Conservation (phyloP, 2,329 filamentous ascomycete species). For the Xylaria sp. region DNA sequence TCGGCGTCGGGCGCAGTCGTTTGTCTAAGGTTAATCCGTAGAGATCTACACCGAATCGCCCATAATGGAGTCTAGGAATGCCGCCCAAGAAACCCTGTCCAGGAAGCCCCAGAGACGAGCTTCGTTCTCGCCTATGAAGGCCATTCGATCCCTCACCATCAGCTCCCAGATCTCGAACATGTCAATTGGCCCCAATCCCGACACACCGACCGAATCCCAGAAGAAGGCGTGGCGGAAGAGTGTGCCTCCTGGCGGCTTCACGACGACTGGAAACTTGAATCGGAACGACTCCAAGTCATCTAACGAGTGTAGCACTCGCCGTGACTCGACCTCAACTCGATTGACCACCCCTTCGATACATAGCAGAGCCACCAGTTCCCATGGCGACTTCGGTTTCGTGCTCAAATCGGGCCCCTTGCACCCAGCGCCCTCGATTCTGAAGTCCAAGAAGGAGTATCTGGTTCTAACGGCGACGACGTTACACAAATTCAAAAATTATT, state of each 20-base stretch:
- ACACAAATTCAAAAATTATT: slow-evolving; percentile 45
- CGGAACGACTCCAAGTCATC: slow-evolving; percentile 31
- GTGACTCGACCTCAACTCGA: slow-evolving; percentile 29
- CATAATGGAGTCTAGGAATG: slow-evolving; percentile 27
- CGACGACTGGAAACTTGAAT: slow-evolving; percentile 24
- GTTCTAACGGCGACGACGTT: slow-evolving; percentile 48
- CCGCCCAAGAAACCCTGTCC: slow-evolving; percentile 20
- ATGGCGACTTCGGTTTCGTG: slow-evolving; percentile 28
- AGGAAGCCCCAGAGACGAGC: slow-evolving; percentile 26
- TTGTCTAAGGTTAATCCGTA: neutral
- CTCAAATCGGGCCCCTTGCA: slow-evolving; percentile 45
- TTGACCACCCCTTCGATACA: slow-evolving; percentile 30
- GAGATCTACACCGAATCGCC: neutral
- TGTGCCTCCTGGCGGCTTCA: slow-evolving; percentile 22
- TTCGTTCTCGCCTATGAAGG: slow-evolving; percentile 31
- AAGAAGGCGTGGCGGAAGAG: slow-evolving; percentile 27
- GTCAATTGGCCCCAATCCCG: slow-evolving; percentile 27
- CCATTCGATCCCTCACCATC: slow-evolving; percentile 31
- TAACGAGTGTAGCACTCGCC: slow-evolving; percentile 26
- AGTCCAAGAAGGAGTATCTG: slow-evolving; percentile 46
- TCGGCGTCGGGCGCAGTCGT: neutral
- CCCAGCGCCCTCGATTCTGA: slow-evolving; percentile 44
- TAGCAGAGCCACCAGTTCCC: slow-evolving; percentile 29
- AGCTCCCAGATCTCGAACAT: slow-evolving; percentile 29
- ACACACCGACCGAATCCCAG: slow-evolving; percentile 19